Evolutionary conservation across 495 filamentous ascomycete species (phyloP), one percentile per base, ranked within the genome.

Genomic region (Durotheca rogersii): DNA sequence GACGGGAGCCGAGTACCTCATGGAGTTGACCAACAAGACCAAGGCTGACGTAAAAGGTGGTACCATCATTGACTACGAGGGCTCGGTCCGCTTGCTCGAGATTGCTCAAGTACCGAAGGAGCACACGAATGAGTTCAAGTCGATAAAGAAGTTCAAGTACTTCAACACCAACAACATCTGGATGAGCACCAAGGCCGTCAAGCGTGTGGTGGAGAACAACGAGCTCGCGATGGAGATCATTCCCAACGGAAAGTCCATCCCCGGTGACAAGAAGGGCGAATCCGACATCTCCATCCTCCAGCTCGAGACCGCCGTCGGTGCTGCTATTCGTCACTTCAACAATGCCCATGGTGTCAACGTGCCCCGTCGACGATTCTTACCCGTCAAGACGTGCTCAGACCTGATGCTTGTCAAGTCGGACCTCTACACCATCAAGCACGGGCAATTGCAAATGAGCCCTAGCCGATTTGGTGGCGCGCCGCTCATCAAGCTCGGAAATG

Each of bases 121-220:
- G 76, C 92, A 99, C 76, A 87, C 88, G 65, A 96, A 99, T 75
- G 93, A 99, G 76, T 99, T 99, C 89, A 99, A 99, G 85, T 96
- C 93, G 38, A 99, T 99, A 78, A 99, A 97, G 86, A 99, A 99
- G 81, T 99, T 99, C 86, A 96, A 95, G 80, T 99, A 99, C 84
- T 99, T 99, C 85, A 99, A 99, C 83, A 99, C 93, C 73, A 99
- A 99, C 87, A 99, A 99, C 82, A 95, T 99, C 76, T 99, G 93
- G 93, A 86, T 99, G 80, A 96, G 93, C 78, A 81, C 95, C 61
- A 84, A 88, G 66, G 93, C 93, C 55, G 86, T 99, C 78, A 96
- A 96, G 86, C 90, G 94, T 49, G 90, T 99, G 37, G 94, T 99
- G 1, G 91, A 99, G 80, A 88, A 95, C 76, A 88, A 95, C 72